Base-by-base conservation (phyloP, 805 yeast genomes). In the Candida verbasci region DNA sequence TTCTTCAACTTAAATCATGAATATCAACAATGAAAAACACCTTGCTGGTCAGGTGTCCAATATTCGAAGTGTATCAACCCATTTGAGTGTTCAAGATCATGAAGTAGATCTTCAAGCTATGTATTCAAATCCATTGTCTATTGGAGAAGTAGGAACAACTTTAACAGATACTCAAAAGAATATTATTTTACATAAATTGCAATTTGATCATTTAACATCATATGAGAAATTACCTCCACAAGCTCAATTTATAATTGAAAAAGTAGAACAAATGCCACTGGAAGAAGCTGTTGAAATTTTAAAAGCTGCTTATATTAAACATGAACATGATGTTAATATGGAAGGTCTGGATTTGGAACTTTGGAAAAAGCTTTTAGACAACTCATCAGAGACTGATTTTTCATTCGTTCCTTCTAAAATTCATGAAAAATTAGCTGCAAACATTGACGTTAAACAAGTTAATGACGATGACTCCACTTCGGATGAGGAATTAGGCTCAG, bases 281-380 rank as follows among this genome's bases (percentile, higher is more conserved):
- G 47, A 39, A 1, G 56, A 54, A n/a, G 54, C 66, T 2, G 25
- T 62, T 6, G 43, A 39, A 7, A 55, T 62, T 25, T 53, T 64
- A 32, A 49, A 55, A 29, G 53, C 47, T 9, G 50, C 58, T 3
- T 25, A 61, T 20, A 52, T 37, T 2, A 59, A 53, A 2, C 65
- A 60, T 35, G 41, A 45, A 0, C 55, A 44, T 11, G 71, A 66
- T 40, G 56, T 55, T 24, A 66, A 65, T 41, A 52, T 61, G 37
- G 62, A 64, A 3, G 30, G 48, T 2, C 43, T 40, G 6, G 68
- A 56, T 27, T 53, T 46, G 29, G 56, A 48, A 6, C 51, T 57
- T 17, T 47, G 56, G 28, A 51, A 51, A 40, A 42, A 42, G 10
- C 40, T 48, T 30, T 45, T 50, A 11, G 27, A 28, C 4, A 24